A percentile compares a stretch with the other conserved stretches of the same genome.
Conservation (phyloP, 495 filamentous ascomycete species). For the Viridothelium virens region DNA sequence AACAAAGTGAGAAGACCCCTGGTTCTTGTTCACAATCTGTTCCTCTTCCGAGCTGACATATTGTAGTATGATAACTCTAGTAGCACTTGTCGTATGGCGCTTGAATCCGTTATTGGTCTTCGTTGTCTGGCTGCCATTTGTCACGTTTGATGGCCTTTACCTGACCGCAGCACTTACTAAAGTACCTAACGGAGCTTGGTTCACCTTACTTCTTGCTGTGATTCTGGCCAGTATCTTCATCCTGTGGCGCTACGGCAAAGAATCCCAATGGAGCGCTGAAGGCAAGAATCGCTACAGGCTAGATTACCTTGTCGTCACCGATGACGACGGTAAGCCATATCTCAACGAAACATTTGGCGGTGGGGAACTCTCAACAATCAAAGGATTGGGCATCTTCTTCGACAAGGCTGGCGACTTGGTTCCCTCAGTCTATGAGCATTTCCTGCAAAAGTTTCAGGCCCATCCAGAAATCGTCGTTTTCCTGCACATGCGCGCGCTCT, state of each 20-base stretch:
- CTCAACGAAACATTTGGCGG: constrained; percentile 25
- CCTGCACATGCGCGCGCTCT: constrained; percentile 33
- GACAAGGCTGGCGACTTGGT: constrained; percentile 34
- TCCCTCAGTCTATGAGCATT: constrained; percentile 32
- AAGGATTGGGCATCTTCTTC: constrained; percentile 35
- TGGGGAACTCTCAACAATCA: constrained; percentile 23
- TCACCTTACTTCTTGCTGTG: constrained; percentile 56
- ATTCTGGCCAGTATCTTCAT: constrained; percentile 54
- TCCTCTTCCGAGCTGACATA: neutral
- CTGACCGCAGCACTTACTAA: constrained; percentile 60
- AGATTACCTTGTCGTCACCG: constrained; percentile 24
- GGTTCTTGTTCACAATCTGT: constrained; percentile 37
- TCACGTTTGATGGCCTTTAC: constrained; percentile 54
- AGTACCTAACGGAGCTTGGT: constrained; percentile 66
- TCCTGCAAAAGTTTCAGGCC: constrained; percentile 32
- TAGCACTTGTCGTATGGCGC: constrained; percentile 61
- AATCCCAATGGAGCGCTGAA: constrained; percentile 64
- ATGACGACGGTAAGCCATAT: constrained; percentile 19
- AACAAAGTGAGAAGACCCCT: neutral
- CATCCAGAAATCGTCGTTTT: constrained; percentile 31
- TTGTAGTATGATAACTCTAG: constrained; percentile 54
- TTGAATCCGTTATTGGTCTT: constrained; percentile 50
- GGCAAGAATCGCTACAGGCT: constrained; percentile 48
- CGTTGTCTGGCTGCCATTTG: constrained; percentile 54
- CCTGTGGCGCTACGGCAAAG: constrained; percentile 68